Evolutionary conservation across 257 asterid genomes (phyloP), one percentile per base, ranked within the genome.

Genomic region (Solanum okadae): DNA sequence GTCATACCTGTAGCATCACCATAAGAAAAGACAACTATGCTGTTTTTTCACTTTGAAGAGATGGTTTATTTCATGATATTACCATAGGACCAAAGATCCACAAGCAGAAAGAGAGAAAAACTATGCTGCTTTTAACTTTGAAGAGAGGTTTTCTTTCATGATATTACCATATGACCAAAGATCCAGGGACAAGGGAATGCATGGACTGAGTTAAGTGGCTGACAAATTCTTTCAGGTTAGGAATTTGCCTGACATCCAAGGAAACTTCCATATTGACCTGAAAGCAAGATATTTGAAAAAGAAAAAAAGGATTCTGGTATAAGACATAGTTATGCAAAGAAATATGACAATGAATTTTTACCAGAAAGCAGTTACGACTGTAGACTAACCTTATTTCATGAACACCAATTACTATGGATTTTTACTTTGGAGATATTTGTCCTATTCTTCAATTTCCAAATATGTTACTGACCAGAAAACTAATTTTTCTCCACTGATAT

Each of bases 241-340:
- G 96, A 90, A 97, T 94, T 90, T 94, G 96, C 44, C 67, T 91
- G 23, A 90, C 92, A 81, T 94, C 95, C 94, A 96, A 78, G 1
- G 65, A 77, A 89, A 96, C 94, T 92, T 97, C 99, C 96, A 96
- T 89, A 90, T 97, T 97, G 88, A 97, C 63, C 99, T 97, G 95
- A 87, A 88, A 87, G 72, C 29, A 86, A 52, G 70, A 89, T 87
- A 81, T 68, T 86, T 40, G 67, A 85, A 75, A 37, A 8, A 10
- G 38, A 12, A 82, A 56, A 52, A 46, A 59, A 31, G 27, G 68
- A 87, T 65, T 52, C 34, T 56, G 12, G 42, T 44, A 72, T n/a
- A 84, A 83, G 76, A 83, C 59, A 83, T 86, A 16, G 68, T 49
- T 29, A 82, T 49, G 31, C 86, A 46, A 42, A 79, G 37, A 29